phyloP scores from a whole-genome alignment of 345 rosid species.

The Arabis hirsuta region DNA sequence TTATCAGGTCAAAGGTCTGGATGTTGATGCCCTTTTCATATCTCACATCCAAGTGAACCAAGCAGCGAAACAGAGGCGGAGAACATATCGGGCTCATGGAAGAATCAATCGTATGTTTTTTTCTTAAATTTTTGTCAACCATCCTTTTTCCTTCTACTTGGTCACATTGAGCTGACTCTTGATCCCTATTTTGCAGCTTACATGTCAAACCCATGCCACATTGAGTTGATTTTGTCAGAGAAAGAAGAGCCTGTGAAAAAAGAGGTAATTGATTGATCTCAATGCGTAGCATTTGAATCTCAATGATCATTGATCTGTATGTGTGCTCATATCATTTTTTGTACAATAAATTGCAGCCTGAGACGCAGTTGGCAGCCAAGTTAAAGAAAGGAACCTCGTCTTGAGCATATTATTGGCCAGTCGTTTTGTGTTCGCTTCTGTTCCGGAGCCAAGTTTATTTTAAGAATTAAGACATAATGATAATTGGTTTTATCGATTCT shows the following conservation, averaged over 20 bases:
- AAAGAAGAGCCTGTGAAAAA: conserved; percentile 94
- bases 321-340: not conserved
- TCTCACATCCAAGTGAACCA: conserved; percentile 98
- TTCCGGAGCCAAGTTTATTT: conserved; percentile 17
- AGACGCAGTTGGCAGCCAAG: conserved; percentile 78
- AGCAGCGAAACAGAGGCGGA: conserved; percentile 93
- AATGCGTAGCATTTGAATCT: too few species aligned
- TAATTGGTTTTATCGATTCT: not conserved
- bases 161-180: not conserved
- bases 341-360: conserved; percentile 58
- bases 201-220: conserved; percentile 98
- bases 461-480: not conserved
- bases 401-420: not conserved
- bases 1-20: conserved; percentile 89
- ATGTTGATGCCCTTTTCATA: conserved; percentile 78
- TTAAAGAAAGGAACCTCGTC: conserved; percentile 57
- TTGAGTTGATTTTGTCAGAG: conserved; percentile 84
- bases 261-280: conserved; percentile 58
- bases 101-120: conserved; percentile 83
- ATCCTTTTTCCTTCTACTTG: not conserved
- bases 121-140: not conserved
- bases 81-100: conserved; percentile 97
- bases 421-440: conserved; percentile 1
- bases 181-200: conserved; percentile 58
- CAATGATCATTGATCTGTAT: not conserved